Evolutionary conservation across 2,329 filamentous ascomycete genomes (phyloP).

Genomic region (Chlorencoelia australis): DNA sequence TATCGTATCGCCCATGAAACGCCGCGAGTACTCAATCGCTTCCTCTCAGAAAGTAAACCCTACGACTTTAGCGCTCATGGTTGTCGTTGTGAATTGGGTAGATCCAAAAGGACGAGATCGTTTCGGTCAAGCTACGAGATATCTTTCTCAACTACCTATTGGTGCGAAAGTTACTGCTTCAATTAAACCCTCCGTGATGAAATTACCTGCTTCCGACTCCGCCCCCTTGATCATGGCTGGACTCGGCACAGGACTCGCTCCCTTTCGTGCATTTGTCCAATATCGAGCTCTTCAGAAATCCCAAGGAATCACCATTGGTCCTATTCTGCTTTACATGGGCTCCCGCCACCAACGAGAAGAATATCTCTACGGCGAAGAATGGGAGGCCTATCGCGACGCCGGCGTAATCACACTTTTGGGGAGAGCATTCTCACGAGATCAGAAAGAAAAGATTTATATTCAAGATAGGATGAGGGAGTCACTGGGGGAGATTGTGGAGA

Average conservation of each 20-base stretch:
- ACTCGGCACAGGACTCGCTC: conserved; percentile 92
- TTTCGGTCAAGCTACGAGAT: conserved; percentile 87
- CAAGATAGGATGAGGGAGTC: conserved; percentile 96
- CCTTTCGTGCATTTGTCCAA: conserved; percentile 98
- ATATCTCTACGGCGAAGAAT: conserved; percentile 97
- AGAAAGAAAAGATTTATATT: conserved; percentile 98
- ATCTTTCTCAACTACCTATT: conserved; percentile 65
- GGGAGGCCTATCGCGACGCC: conserved; percentile 94
- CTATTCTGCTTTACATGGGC: conserved; percentile 92
- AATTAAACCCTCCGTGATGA: conserved; percentile 98
- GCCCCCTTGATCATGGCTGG: conserved; percentile 98
- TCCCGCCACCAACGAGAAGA: conserved; percentile 96
- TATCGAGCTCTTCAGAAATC: conserved; percentile 97
- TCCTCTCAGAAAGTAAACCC: conserved; percentile 93
- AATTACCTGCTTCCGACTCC: conserved; percentile 78
- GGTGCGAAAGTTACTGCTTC: conserved; percentile 79
- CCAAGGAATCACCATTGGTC: conserved; percentile 89
- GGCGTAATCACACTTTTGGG: conserved; percentile 92
- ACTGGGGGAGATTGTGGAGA: conserved; percentile 68
- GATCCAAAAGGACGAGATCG: conserved; percentile 80
- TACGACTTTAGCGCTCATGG: conserved; percentile 83
- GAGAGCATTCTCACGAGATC: conserved; percentile 89
- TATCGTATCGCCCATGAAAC: conserved; percentile 86
- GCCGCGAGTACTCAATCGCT: conserved; percentile 97
- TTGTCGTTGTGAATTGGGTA: conserved; percentile 94